Evolutionary conservation across 257 asterid genomes (phyloP), one percentile per base, ranked within the genome.

Genomic region (Cynanchum wilfordii): DNA sequence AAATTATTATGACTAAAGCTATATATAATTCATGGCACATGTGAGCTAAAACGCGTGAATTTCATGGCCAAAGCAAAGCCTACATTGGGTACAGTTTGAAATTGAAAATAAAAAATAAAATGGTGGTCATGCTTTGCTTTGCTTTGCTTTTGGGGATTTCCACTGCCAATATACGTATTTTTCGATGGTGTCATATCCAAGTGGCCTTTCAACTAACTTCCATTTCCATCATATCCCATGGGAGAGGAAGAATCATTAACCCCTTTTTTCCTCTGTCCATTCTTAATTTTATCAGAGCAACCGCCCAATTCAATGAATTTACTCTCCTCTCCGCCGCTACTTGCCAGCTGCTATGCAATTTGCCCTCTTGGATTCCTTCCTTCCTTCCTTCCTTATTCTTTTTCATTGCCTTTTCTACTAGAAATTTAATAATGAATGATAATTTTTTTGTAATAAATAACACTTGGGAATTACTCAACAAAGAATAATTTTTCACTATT

Each of bases 21-120:
- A 20, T 54, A 54, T 42, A 42, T 20, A 70, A 70, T n/a, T n/a
- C 36, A 70, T 52, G 73, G 73, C 16, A 24, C 51, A 29, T 45
- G 62, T 60, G 15, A 16, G 19, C 16, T 9, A 1, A 51, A 51
- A 63, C 76, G 72, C 75, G 72, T 70, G 75, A 76, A 76, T 8
- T 66, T 70, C 80, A 27, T 70, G 65, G 78, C 19, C 66, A 0
- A n/a, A 42, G 47, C 62, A 55, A 25, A 25, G 36, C 64, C 66
- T n/a, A 24, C 47, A 65, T 40, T 33, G 36, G 62, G 69, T 45
- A 69, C 74, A 36, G 70, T 68, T 65, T 10, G 27, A 9, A 27
- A 73, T 29, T 5, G 1, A 3, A 52, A 22, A 11, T 12, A 3
- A 52, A 22, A 11, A 50, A 50, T 22, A 73, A 64, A 64, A n/a